A percentile compares a stretch with the other conserved stretches of the same genome.
Evolutionary conservation across 2,329 filamentous ascomycete species (phyloP).

Genomic region (Chaetomiaceae sp.): DNA sequence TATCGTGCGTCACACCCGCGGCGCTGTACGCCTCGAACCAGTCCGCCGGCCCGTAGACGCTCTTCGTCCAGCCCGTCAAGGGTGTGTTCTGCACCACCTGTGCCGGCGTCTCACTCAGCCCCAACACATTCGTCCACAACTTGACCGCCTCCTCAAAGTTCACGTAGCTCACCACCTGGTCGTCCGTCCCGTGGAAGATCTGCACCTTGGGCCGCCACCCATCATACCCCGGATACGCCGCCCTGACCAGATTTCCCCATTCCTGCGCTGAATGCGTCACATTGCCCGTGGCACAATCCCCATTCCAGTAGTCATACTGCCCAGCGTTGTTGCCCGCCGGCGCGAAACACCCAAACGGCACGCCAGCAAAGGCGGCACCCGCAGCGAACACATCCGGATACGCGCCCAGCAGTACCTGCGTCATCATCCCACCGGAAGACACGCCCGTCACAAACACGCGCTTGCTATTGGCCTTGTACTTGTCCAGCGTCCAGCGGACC

Average conservation of each 20-base stretch:
- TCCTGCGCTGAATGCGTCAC: constrained; percentile 33
- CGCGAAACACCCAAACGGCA: constrained; percentile 47
- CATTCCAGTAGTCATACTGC: constrained; percentile 45
- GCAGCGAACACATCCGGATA: constrained; percentile 52
- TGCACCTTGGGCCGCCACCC: constrained; percentile 53
- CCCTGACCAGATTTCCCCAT: constrained; percentile 35
- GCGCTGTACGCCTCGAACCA: constrained; percentile 41
- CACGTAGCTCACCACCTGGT: constrained; percentile 46
- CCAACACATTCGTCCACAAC: constrained; percentile 45
- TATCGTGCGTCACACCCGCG: constrained; percentile 36
- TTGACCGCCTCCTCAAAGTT: constrained; percentile 54
- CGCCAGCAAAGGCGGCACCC: constrained; percentile 42
- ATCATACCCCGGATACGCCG: constrained; percentile 47
- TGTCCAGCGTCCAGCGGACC: constrained; percentile 45
- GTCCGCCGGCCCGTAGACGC: constrained; percentile 32
- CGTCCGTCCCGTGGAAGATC: constrained; percentile 52
- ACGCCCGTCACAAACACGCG: constrained; percentile 50
- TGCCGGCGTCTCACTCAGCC: constrained; percentile 30
- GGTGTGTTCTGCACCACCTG: constrained; percentile 32
- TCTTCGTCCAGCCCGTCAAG: constrained; percentile 35
- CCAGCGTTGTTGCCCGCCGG: constrained; percentile 25
- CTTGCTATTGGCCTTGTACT: constrained; percentile 42
- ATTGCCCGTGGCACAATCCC: constrained; percentile 47
- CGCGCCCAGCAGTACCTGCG: constrained; percentile 46
- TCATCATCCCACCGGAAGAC: constrained; percentile 54